phyloP scores from a whole-genome alignment of 1,139 yeast genomes.

The Arxiozyma bovina region DNA sequence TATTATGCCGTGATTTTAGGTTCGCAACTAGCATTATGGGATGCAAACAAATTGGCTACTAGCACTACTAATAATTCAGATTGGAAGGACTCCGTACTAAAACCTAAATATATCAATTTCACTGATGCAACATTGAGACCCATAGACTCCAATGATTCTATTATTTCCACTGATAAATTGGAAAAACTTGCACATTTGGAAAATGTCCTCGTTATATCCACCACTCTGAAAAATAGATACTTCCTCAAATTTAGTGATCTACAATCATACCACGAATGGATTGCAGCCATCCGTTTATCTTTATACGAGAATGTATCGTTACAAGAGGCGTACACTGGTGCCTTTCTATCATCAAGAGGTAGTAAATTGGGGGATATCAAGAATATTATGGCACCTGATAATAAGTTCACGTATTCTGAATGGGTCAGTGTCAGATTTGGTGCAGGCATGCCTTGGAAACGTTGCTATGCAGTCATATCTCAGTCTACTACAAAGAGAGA shows the following conservation, averaged over 20 bases:
- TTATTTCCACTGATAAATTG: slow-evolving; percentile 75
- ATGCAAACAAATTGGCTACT: slow-evolving; percentile 59
- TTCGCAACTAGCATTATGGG: slow-evolving; percentile 88
- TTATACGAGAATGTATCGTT: slow-evolving; percentile 69
- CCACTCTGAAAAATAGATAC: slow-evolving; percentile 82
- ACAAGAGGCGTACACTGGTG: slow-evolving; percentile 95
- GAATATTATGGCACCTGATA: slow-evolving; percentile 74
- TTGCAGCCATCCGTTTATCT: slow-evolving; percentile 70
- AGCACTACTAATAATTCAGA: slow-evolving; percentile 37
- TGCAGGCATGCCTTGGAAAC: slow-evolving; percentile 95
- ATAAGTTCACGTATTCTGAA: slow-evolving; percentile 79
- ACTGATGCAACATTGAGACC: slow-evolving; percentile 82
- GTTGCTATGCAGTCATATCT: slow-evolving; percentile 87
- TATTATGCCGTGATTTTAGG: slow-evolving; percentile 88
- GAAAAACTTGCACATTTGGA: slow-evolving; percentile 35
- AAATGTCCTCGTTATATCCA: slow-evolving; percentile 77
- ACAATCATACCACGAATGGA: slow-evolving; percentile 56
- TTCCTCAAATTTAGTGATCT: slow-evolving; percentile 66
- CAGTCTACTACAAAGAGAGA: slow-evolving; percentile 40
- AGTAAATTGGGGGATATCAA: slow-evolving; percentile 76
- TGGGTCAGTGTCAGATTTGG: slow-evolving; percentile 95
- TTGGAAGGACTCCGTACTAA: slow-evolving; percentile 43
- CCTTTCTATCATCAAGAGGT: slow-evolving; percentile 80
- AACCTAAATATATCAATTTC: slow-evolving; percentile 80
- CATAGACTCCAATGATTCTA: slow-evolving; percentile 62